Evolutionary conservation across 768 basidiomycete genomes (phyloP).

Genomic region (Tricholoma hemisulphureum): DNA sequence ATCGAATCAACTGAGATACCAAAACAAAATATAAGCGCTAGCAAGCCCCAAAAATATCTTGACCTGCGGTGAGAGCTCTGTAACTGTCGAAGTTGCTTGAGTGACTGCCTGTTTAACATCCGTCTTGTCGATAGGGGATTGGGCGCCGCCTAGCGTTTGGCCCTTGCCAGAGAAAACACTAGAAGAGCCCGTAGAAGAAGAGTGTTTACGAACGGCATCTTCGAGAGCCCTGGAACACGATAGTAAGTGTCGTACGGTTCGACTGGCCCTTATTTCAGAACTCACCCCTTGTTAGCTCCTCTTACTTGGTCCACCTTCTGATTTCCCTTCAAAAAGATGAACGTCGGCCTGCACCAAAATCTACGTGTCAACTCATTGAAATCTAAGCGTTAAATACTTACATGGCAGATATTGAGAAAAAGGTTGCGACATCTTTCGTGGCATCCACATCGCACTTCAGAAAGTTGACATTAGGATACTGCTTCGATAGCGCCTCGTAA

Average conservation of each 20-base stretch:
- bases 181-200: constrained; percentile 38
- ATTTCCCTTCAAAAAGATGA: constrained; percentile 69
- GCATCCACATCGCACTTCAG: constrained; percentile 81
- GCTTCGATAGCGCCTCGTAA: constrained; percentile 66
- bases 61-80: constrained; percentile 63
- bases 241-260: not conserved
- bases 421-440: constrained; percentile 61
- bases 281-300: constrained; percentile 69
- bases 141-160: constrained; percentile 62
- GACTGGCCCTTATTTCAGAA: not conserved
- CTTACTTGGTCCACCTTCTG: constrained; percentile 68
- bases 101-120: constrained; percentile 33
- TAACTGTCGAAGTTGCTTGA: constrained; percentile 36
- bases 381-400: constrained; percentile 28
- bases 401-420: constrained; percentile 74
- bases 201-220: constrained; percentile 52
- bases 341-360: constrained; percentile 64
- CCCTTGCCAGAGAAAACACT: constrained; percentile 69
- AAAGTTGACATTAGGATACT: constrained; percentile 74
- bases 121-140: constrained; percentile 34
- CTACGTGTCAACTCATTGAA: not conserved
- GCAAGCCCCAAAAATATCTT: constrained; percentile 63
- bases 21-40: constrained; percentile 62
- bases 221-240: constrained; percentile 56
- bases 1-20: constrained; percentile 40